phyloP scores from a whole-genome alignment of 1,139 yeast genomes.

The Taphrina wiesneri region DNA sequence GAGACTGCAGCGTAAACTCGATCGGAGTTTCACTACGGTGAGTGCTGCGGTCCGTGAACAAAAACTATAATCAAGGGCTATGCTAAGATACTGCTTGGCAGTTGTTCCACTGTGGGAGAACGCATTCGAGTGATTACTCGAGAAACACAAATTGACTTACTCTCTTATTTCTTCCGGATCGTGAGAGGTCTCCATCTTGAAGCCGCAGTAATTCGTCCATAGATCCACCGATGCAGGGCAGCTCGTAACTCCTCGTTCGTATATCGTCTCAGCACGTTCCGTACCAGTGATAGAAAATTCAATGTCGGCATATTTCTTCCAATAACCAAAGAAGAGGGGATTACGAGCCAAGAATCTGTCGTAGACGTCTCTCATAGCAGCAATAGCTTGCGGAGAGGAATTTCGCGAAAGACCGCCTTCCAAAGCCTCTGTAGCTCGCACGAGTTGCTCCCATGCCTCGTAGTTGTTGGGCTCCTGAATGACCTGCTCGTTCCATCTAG shows the following conservation, averaged over 20 bases:
- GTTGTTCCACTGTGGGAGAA: neutral
- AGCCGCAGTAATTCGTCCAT: constrained; percentile 71
- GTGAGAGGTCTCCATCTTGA: constrained; percentile 53
- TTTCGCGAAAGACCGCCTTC: constrained; percentile 53
- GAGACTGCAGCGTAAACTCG: neutral
- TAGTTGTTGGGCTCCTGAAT: constrained; percentile 28
- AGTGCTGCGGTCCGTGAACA: neutral
- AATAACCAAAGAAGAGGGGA: constrained; percentile 74
- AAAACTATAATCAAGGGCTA: neutral
- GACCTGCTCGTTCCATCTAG: constrained; percentile 25
- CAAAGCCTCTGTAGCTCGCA: constrained; percentile 46
- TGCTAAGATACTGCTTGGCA: neutral
- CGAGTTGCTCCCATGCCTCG: constrained; percentile 54
- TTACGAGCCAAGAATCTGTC: constrained; percentile 59
- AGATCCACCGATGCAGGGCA: constrained; percentile 60
- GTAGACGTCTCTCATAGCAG: constrained; percentile 56
- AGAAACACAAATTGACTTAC: constrained; percentile 35
- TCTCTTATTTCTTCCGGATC: constrained; percentile 43
- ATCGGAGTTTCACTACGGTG: neutral
- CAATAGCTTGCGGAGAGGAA: constrained; percentile 50
- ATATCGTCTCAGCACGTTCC: constrained; percentile 54
- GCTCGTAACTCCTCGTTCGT: constrained; percentile 56
- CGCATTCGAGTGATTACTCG: constrained; percentile 1
- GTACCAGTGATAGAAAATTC: constrained; percentile 64
- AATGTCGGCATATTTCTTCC: constrained; percentile 72